Conservation (phyloP, 495 filamentous ascomycete genomes). For the Trichoderma orchidacearum region DNA sequence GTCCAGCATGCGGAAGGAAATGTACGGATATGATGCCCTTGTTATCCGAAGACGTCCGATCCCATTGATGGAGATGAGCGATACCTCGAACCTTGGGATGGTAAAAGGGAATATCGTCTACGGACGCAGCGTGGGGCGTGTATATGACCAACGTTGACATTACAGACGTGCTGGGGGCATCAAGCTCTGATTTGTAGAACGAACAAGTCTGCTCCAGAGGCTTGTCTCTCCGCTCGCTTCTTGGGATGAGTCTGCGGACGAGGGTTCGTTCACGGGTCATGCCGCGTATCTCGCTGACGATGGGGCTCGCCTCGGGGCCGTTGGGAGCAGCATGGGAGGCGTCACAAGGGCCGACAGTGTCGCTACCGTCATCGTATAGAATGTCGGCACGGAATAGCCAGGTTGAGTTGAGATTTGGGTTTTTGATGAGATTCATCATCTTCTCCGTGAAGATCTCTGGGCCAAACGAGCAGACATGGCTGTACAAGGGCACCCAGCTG, state of each 20-base stretch:
- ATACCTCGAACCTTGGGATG: slow-evolving; percentile 62
- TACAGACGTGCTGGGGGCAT: neutral
- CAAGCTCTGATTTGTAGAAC: slow-evolving; percentile 32
- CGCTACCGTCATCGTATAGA: slow-evolving; percentile 29
- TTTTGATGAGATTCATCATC: slow-evolving; percentile 61
- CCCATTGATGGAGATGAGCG: slow-evolving; percentile 59
- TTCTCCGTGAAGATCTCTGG: slow-evolving; percentile 45
- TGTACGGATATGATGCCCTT: slow-evolving; percentile 50
- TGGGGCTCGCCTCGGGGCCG: slow-evolving; percentile 8
- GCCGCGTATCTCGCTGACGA: slow-evolving; percentile 9
- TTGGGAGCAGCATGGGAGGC: neutral
- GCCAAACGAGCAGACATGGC: slow-evolving; percentile 41
- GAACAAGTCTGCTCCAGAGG: slow-evolving; percentile 70
- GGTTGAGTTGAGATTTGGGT: slow-evolving; percentile 76
- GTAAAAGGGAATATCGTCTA: slow-evolving; percentile 66
- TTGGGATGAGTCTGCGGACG: slow-evolving; percentile 62
- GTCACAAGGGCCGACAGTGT: neutral
- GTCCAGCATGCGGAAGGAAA: slow-evolving; percentile 43
- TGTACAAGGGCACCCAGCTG: slow-evolving; percentile 36
- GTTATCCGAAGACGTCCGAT: slow-evolving; percentile 7
- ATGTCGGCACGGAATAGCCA: slow-evolving; percentile 84
- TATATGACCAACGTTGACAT: slow-evolving; percentile 59
- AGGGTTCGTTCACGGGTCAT: slow-evolving; percentile 29
- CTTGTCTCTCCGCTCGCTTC: slow-evolving; percentile 63
- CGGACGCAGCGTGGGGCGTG: slow-evolving; percentile 51